Percentiles rank a stretch among this genome's conserved stretches.
These are phyloP conservation scores for Blastobotrys terrestris DNA, from an alignment of 805 yeast species.

Conservation along the genomic window DNA sequence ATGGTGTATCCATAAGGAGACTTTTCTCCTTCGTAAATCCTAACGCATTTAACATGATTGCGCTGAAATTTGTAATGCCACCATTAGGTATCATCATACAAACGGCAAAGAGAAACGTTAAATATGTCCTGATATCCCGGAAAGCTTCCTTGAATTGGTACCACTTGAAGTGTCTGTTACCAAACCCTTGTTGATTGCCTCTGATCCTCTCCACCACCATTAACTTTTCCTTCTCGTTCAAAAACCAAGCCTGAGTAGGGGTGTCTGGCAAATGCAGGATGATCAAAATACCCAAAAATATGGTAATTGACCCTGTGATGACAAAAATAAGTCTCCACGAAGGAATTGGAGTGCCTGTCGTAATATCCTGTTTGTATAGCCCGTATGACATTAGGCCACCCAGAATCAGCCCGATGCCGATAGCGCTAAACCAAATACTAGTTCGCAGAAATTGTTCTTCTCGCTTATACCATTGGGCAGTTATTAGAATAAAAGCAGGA, in stretches of 20 bases:
- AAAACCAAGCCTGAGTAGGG: slow-evolving; percentile 45
- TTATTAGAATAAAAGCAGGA: slow-evolving; percentile 53
- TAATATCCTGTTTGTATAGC: slow-evolving; percentile 17
- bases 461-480: slow-evolving; percentile 51
- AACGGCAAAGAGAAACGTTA: slow-evolving; percentile 37
- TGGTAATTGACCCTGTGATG: slow-evolving; percentile 50
- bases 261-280: slow-evolving; percentile 42
- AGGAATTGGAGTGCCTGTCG: slow-evolving; percentile 29
- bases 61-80: slow-evolving; percentile 44
- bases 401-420: slow-evolving; percentile 40
- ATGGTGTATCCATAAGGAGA: slow-evolving; percentile 38
- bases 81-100: slow-evolving; percentile 45
- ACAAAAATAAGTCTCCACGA: slow-evolving; percentile 55
- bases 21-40: slow-evolving; percentile 23
- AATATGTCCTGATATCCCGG: slow-evolving; percentile 44
- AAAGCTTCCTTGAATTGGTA: slow-evolving; percentile 48
- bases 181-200: slow-evolving; percentile 50
- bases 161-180: slow-evolving; percentile 47
- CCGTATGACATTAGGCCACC: slow-evolving; percentile 48
- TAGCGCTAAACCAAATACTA: slow-evolving; percentile 38
- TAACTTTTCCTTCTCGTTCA: slow-evolving; percentile 40
- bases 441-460: slow-evolving; percentile 41
- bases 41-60: slow-evolving; percentile 30
- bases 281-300: slow-evolving; percentile 30
- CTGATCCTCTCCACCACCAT: slow-evolving; percentile 48